Percentiles rank a stretch among this genome's conserved stretches.
Evolutionary conservation across 1,284 basidiomycete genomes (phyloP).

Genomic region (Hymenochaete sp.): DNA sequence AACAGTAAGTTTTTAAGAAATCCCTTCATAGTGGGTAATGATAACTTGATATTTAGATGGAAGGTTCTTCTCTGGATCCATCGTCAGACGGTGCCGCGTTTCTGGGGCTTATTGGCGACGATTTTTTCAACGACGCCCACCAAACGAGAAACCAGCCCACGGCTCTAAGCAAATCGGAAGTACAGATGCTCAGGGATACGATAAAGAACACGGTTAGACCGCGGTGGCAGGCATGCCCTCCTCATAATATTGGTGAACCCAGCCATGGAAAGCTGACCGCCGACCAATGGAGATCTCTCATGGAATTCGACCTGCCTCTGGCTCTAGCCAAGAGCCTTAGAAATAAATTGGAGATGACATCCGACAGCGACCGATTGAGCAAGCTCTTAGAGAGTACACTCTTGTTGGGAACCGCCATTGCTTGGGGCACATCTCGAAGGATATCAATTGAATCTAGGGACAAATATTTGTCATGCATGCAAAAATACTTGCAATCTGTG

Average conservation of each 20-base stretch:
- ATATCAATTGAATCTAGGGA: no score
- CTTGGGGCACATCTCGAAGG: no score
- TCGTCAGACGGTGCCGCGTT: no score
- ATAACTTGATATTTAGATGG: no score
- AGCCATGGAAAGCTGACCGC: constrained; percentile 29
- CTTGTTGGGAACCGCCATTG: background rate
- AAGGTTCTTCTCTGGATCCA: no score
- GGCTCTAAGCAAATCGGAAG: no score
- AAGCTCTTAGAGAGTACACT: background rate
- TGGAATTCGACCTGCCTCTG: constrained; percentile 27
- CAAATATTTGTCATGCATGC: background rate
- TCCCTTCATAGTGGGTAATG: no score
- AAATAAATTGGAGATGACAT: constrained; percentile 7
- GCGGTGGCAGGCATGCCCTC: constrained; percentile 28
- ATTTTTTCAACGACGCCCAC: no score
- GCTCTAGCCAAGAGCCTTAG: constrained; percentile 27
- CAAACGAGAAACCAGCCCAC: no score
- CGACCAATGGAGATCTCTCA: constrained; percentile 29
- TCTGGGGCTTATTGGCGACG: no score
- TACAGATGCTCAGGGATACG: no score
- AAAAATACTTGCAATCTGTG: constrained; percentile 4
- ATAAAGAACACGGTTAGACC: constrained; percentile 24
- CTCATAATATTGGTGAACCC: constrained; percentile 26
- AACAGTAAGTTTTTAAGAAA: no score
- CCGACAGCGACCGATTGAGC: background rate